Evolutionary conservation across 2,329 filamentous ascomycete species (phyloP).

Genomic region (Fusarium tjaetaba): DNA sequence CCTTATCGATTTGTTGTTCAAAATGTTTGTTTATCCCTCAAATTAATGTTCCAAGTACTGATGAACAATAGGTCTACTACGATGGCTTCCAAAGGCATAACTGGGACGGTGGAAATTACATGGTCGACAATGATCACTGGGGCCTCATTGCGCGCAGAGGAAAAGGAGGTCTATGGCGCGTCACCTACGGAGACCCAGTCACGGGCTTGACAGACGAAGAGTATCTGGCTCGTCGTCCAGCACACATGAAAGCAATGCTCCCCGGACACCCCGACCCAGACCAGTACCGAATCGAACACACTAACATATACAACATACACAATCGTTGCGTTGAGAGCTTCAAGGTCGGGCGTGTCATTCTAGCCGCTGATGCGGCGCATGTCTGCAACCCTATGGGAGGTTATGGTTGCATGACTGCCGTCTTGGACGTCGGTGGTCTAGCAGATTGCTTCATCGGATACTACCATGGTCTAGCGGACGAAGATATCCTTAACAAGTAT

Average conservation of each 20-base stretch:
- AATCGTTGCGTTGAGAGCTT: neutral
- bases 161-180: neutral
- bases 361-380: neutral
- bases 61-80: neutral
- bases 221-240: neutral
- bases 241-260: conserved; percentile 3
- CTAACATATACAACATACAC: conserved; percentile 4
- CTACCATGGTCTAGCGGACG: neutral
- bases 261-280: neutral
- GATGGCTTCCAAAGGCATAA: conserved; percentile 2
- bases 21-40: neutral
- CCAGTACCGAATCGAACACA: neutral
- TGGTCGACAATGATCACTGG: neutral
- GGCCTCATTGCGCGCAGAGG: neutral
- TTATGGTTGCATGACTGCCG: conserved; percentile 6
- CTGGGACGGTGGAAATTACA: conserved; percentile 1
- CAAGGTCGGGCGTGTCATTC: neutral
- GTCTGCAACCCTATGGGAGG: conserved; percentile 7
- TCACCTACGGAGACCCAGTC: neutral
- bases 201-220: neutral
- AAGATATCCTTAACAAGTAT: neutral
- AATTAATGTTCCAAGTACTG: rapidly evolving
- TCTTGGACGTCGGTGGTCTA: neutral
- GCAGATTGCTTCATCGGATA: conserved; percentile 4
- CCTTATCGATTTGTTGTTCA: conserved; percentile 4